Evolutionary conservation across 805 yeast species (phyloP), one percentile per base, ranked within the genome.

Genomic region (Ogataea parapolymorpha): DNA sequence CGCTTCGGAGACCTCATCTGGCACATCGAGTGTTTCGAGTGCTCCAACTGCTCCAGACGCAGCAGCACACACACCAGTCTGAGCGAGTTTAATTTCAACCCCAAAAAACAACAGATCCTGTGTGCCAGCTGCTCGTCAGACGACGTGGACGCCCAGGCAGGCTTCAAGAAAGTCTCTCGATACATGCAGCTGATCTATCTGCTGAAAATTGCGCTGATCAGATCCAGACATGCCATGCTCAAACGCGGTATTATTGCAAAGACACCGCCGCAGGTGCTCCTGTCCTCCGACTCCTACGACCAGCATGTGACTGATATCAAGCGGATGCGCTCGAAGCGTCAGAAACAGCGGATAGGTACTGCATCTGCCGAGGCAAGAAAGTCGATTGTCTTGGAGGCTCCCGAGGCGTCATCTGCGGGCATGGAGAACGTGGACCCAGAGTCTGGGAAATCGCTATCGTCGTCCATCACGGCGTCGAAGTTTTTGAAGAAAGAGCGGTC

Each of bases 121-220:
- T 89, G 96, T 63, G 67, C 75, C 1, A 70, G 74, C 23, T 89
- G 96, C 62, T 74, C 80, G 0, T 53, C 71, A 3, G 65, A 67
- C 33, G 76, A 71, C 40, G 72, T 71, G 2, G 74, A 72, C 45
- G 71, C 78, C 1, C 58, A 64, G 13, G 48, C 67, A 1, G 89
- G 84, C 0, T 81, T 88, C 56, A 72, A 67, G 35, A 54, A 63
- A n/a, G 81, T 89, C 1, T 73, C 87, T 5, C 81, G 80, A 44
- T 72, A 88, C 35, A 63, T 77, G 14, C 98, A 93, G 62, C 73
- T 89, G 55, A 70, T 82, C 14, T 87, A 80, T 58, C 65, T 93
- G 33, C 67, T 90, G 50, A 83, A 85, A 54, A 88, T 93, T 47
- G 98, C 98, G 0, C 68, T 90, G 34, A 77, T 84, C 3, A 71